Percentiles rank a stretch among this genome's conserved stretches.
Conservation (phyloP, 1,139 yeast genomes). For the Candida sanyaensis region DNA sequence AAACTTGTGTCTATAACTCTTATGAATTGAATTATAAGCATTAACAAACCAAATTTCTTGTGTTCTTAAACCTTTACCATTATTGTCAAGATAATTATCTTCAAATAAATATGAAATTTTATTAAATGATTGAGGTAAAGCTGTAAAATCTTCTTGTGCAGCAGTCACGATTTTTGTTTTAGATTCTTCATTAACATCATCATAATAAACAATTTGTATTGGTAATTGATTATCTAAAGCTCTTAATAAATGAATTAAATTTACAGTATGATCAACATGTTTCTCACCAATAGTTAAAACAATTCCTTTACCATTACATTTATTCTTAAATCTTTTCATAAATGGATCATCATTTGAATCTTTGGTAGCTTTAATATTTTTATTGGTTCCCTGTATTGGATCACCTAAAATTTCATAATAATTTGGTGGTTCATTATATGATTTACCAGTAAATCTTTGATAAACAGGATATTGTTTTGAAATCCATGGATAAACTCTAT, state of each 20-base stretch:
- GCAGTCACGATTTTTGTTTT: constrained; percentile 25
- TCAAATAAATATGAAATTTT: constrained; percentile 25
- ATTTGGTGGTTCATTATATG: constrained; percentile 37
- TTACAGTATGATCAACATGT: constrained; percentile 28
- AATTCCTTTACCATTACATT: constrained; percentile 36
- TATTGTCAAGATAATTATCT: constrained; percentile 19
- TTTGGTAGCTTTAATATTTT: constrained; percentile 11
- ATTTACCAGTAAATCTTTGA: constrained; percentile 49
- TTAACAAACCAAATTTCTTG: constrained; percentile 50
- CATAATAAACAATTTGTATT: constrained; percentile 34
- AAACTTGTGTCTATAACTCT: constrained; percentile 28
- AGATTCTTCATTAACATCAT: constrained; percentile 23
- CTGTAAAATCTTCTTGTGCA: constrained; percentile 23
- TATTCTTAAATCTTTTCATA: constrained; percentile 21
- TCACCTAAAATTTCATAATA: constrained; percentile 23
- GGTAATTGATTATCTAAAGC: constrained; percentile 34
- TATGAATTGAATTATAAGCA: constrained; percentile 31
- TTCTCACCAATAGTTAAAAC: constrained; percentile 37
- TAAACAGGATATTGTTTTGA: constrained; percentile 42
- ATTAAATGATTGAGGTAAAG: constrained; percentile 25
- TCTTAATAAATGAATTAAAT: constrained; percentile 32
- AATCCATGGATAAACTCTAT: constrained; percentile 49
- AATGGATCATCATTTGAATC: constrained; percentile 19
- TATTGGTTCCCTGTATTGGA: constrained; percentile 8
- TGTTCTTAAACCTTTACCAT: constrained; percentile 31